Evolutionary conservation across 2,329 filamentous ascomycete species (phyloP), one percentile per base, ranked within the genome.

Genomic region (Monilinia fructigena): DNA sequence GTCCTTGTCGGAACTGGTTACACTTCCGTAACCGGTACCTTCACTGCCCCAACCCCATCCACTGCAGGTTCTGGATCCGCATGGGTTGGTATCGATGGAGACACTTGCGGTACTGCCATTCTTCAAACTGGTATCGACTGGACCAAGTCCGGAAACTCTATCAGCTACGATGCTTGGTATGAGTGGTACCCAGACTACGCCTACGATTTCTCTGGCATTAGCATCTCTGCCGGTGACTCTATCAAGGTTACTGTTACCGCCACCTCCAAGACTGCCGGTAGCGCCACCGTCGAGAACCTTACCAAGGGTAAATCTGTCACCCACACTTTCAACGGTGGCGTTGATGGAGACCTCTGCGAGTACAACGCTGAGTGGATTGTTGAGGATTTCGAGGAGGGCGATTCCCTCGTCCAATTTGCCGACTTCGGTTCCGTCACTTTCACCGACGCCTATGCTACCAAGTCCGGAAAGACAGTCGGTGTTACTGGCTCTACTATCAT

Each of bases 51-150:
- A 2, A 78, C 78, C 0, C 81, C 83, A 12, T 82, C 81, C 28
- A 81, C 82, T 3, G 62, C 47, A 1, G 63, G 54, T 47, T 63
- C 50, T 1, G 58, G 63, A 31, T 50, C 58, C 38, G 83, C 83
- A 14, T 87, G 84, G 85, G 84, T 87, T 11, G 85, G 85, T 31
- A 87, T 88, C 66, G 85, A 87, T 67, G 85, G 85, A 16, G 83
- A 86, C 70, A 85, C 83, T 6, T 86, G 83, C 74, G 74, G 73
- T 23, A 78, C 77, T 3, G 82, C 83, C 10, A 85, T 86, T 63
- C 76, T 87, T 6, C 84, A 86, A 74, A 83, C 83, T 1, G 85
- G 85, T 42, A 76, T 87, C 47, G 84, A 86, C 74, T 85, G 85
- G 73, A 81, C 80, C 62, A 76, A 82, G 53, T 72, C 79, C n/a